These are phyloP conservation scores for Nephelium lappaceum DNA, from an alignment of 345 rosid species.

Conservation along the genomic window DNA sequence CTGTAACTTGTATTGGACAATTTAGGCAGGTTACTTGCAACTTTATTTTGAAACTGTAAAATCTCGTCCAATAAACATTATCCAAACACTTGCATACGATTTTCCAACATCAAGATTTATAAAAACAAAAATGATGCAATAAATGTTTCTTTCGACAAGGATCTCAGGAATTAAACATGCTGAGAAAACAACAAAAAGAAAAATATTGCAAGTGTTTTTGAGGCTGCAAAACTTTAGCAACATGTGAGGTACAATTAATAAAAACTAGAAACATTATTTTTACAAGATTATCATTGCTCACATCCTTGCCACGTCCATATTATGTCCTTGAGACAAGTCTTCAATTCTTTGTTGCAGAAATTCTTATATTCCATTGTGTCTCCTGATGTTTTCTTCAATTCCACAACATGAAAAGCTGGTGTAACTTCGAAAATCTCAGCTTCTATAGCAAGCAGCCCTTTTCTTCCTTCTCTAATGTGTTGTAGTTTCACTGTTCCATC, in stretches of 20 bases:
- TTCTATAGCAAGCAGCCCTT: slow-evolving; percentile 74
- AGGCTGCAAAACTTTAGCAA: not conserved
- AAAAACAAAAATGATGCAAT: not conserved
- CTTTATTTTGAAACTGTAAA: not conserved
- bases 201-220: not conserved
- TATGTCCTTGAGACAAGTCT: slow-evolving; percentile 82
- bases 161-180: not conserved
- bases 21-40: not conserved
- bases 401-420: slow-evolving; percentile 70
- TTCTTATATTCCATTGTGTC: slow-evolving; percentile 76
- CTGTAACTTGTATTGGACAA: not conserved
- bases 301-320: slow-evolving; percentile 84
- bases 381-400: slow-evolving; percentile 70
- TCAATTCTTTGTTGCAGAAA: slow-evolving; percentile 65
- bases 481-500: slow-evolving; percentile 64
- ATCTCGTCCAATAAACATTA: not conserved
- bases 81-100: not conserved
- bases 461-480: slow-evolving; percentile 71
- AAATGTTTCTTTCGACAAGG: not conserved
- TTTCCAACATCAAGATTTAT: not conserved
- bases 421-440: slow-evolving; percentile 82
- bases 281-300: slow-evolving; percentile 24
- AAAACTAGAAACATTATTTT: slow-evolving; percentile 1
- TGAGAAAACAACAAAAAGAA: not conserved
- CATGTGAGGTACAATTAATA: not conserved